Evolutionary conservation across 345 rosid species (phyloP).

Genomic region (Brassica cretica): DNA sequence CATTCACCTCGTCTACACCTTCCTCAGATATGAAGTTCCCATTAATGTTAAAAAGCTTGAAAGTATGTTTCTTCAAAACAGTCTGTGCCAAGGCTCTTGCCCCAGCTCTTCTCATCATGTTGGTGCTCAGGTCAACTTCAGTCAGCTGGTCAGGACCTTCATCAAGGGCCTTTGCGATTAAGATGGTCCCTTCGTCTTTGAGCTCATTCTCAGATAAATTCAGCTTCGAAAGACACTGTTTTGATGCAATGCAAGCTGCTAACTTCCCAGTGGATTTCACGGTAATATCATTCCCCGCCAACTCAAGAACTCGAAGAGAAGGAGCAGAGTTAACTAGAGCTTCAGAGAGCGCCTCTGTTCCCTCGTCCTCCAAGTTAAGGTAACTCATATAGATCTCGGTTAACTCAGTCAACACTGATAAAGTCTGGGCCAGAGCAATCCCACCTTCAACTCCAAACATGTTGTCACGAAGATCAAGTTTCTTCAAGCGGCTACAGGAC

Average conservation of each 20-base stretch:
- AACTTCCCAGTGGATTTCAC: constrained; percentile 51
- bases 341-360: constrained; percentile 59
- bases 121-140: constrained; percentile 77
- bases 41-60: constrained; percentile 64
- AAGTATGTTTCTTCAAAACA: constrained; percentile 54
- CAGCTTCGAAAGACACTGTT: constrained; percentile 67
- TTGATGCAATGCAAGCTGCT: constrained; percentile 62
- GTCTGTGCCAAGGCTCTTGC: constrained; percentile 66
- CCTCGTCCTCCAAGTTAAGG: constrained; percentile 87
- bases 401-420: constrained; percentile 49
- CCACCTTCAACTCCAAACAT: constrained; percentile 89
- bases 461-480: constrained; percentile 88
- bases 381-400: constrained; percentile 79
- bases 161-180: constrained; percentile 67
- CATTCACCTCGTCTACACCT: constrained; percentile 78
- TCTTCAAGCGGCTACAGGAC: constrained; percentile 60
- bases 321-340: constrained; percentile 69
- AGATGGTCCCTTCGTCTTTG: constrained; percentile 82
- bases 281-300: constrained; percentile 89
- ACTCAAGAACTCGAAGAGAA: constrained; percentile 73
- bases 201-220: constrained; percentile 86
- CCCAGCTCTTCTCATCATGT: constrained; percentile 67
- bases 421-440: constrained; percentile 58
- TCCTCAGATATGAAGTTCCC: constrained; percentile 82
- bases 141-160: constrained; percentile 60